Base-by-base conservation (phyloP, 495 filamentous ascomycete species). In the Baudoinia panamericana region DNA sequence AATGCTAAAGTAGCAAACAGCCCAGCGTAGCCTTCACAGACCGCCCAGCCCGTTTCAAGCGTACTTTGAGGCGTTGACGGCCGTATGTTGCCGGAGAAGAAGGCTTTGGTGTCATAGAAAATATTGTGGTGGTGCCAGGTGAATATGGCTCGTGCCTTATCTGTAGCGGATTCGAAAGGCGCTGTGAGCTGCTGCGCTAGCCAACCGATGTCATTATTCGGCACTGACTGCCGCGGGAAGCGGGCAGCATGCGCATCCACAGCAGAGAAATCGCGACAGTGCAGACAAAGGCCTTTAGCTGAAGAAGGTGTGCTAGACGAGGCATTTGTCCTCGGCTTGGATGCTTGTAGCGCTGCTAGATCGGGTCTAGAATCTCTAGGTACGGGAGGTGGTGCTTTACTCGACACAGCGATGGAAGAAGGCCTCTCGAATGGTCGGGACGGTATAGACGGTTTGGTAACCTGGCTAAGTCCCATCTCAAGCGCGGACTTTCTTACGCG, bases 81-180 rank as follows among this genome's bases (percentile, higher is more conserved):
- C 45, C 74, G 62, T 25, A 92, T 66, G 39, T 59, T 72, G 30
- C 75, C 68, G 42, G 69, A 71, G 56, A 87, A 86, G 65, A 94
- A 90, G 29, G 73, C 67, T 25, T 73, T 62, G 4, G 71, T 67
- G 57, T 97, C 82, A 61, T 97, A 97, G 31, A 65, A 64, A 44
- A 97, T 75, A 53, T 95, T 96, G 59, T 97, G 79, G 59, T 96
- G 90, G 32, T 84, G 70, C 90, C 87, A 97, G 6, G 84, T 82
- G 58, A 97, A 97, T 43, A 97, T 80, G 7, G 70, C 80, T 12
- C 90, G 73, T 9, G 90, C 87, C 60, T 93, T 93, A 57, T 96
- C 90, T 2, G 87, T 93, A 0, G 59, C 48, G 2, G 82, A 90
- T 5, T 73, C 60, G 56, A 95, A 95, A 1, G 84, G 84, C 6